These are phyloP conservation scores for Dimocarpus longan DNA, from an alignment of 345 rosid species.

Conservation along the genomic window DNA sequence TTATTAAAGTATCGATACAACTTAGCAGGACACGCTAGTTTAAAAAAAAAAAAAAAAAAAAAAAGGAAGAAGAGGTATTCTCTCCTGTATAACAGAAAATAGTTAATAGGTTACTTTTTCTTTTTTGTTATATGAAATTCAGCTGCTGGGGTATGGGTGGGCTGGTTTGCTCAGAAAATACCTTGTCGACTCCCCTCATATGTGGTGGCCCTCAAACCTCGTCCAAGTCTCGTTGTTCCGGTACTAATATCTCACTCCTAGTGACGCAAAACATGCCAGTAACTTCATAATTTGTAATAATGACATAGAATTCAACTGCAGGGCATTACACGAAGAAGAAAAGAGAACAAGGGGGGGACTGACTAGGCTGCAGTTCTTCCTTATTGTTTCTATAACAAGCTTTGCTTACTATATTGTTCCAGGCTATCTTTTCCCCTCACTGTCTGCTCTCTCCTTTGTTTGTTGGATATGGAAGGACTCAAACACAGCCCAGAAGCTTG, in stretches of 20 bases:
- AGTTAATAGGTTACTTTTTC: neutral
- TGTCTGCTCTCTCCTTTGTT: slow-evolving; percentile 48
- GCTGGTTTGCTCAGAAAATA: slow-evolving; percentile 48
- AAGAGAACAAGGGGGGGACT: slow-evolving; percentile 39
- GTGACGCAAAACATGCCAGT: neutral
- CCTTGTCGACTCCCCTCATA: slow-evolving; percentile 52
- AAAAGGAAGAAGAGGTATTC: neutral
- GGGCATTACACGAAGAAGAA: slow-evolving; percentile 52
- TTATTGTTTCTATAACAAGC: slow-evolving; percentile 41
- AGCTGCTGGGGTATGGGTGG: slow-evolving; percentile 50
- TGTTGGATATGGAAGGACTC: slow-evolving; percentile 26
- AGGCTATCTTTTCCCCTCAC: slow-evolving; percentile 46
- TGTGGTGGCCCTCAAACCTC: slow-evolving; percentile 58
- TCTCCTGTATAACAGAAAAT: neutral
- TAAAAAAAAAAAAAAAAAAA: too few relatives aligned
- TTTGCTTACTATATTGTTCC: slow-evolving; percentile 55
- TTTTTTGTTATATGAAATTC: neutral
- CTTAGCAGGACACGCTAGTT: neutral
- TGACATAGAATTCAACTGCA: slow-evolving; percentile 11
- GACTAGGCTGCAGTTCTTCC: slow-evolving; percentile 54
- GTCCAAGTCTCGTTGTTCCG: slow-evolving; percentile 60
- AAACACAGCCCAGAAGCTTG: neutral
- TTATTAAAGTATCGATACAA: neutral
- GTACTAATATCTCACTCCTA: slow-evolving; percentile 16
- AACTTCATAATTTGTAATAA: neutral